Percentiles rank a stretch among this genome's conserved stretches.
Conservation (phyloP, 306 rosid genomes). For the Purshia tridentata region DNA sequence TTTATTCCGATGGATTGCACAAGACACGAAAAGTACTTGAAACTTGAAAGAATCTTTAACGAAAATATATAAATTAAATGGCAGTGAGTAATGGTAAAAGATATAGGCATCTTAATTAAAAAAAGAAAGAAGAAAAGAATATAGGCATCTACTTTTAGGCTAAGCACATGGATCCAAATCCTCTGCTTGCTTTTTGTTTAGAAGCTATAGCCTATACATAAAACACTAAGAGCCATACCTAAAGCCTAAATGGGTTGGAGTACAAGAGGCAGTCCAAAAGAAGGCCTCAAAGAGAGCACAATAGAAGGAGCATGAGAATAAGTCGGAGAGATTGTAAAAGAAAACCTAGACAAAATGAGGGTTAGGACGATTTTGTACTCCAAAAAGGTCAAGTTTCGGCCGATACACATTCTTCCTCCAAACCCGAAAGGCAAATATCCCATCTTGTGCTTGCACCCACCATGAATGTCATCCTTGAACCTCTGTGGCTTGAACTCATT, state of each 20-base stretch:
- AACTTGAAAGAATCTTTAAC: no score
- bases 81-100: no score
- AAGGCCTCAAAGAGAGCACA: slow-evolving; percentile 69
- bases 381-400: slow-evolving; percentile 69
- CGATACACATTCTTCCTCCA: slow-evolving; percentile 87
- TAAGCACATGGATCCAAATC: no score
- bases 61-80: no score
- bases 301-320: slow-evolving; percentile 64
- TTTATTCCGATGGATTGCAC: no score
- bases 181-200: no score
- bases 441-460: slow-evolving; percentile 82
- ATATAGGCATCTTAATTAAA: no score
- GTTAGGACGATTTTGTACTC: slow-evolving; percentile 77
- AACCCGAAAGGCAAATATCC: slow-evolving; percentile 89
- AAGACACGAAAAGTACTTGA: no score
- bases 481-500: slow-evolving; percentile 75
- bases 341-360: slow-evolving; percentile 66
- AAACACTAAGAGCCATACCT: no score
- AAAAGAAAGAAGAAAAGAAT: no score
- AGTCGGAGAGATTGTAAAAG: slow-evolving; percentile 46
- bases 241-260: slow-evolving; percentile 32
- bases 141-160: no score
- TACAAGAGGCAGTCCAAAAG: slow-evolving; percentile 58
- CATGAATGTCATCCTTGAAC: slow-evolving; percentile 52
- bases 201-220: no score